Conservation (phyloP, 768 basidiomycete genomes). For the Lactarius akahatsu region DNA sequence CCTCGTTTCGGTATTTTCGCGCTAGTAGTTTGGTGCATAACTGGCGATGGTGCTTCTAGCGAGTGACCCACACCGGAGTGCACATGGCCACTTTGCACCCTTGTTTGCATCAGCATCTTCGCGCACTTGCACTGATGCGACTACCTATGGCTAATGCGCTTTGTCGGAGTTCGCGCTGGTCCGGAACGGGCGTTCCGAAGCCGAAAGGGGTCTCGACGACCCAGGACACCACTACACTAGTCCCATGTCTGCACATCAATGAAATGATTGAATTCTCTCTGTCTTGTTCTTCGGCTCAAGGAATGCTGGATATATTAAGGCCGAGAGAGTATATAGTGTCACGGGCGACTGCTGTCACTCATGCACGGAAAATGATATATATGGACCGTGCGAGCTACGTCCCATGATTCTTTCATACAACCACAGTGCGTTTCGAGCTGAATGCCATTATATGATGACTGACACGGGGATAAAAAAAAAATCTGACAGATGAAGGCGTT, state of each 20-base stretch:
- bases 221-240: neutral
- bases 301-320: neutral
- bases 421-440: neutral
- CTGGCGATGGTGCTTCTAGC: neutral
- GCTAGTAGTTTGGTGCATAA: neutral
- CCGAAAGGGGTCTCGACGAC: neutral
- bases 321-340: neutral
- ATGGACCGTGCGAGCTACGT: neutral
- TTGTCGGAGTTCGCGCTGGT: neutral
- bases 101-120: neutral
- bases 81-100: neutral
- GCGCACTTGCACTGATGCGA: neutral
- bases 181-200: constrained; percentile 13
- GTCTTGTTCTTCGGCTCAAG: constrained; percentile 2
- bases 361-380: constrained; percentile 17
- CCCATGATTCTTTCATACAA: neutral
- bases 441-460: neutral
- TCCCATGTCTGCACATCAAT: neutral
- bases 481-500: neutral
- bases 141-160: constrained; percentile 16
- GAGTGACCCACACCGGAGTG: neutral
- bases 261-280: neutral
- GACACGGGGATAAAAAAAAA: neutral
- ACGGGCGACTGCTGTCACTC: neutral
- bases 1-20: neutral